A percentile compares a stretch with the other conserved stretches of the same genome.
Conservation (phyloP, 2,329 filamentous ascomycete genomes). For the Colletotrichum coccodes region DNA sequence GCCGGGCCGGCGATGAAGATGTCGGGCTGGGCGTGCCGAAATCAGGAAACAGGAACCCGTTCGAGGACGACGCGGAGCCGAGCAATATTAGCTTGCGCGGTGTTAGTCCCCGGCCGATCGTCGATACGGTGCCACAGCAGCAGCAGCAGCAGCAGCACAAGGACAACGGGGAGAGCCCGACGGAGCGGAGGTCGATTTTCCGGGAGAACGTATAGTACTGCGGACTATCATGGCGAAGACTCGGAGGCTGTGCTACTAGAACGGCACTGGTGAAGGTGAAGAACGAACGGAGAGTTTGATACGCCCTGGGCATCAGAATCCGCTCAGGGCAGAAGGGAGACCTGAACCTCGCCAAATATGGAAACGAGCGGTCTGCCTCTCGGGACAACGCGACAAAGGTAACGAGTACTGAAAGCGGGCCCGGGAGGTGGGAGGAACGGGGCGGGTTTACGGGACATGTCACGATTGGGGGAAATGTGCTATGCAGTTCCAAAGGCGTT, state of each 20-base stretch:
- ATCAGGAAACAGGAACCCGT: conserved; percentile 68
- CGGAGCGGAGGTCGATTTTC: conserved; percentile 76
- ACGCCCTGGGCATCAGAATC: neutral
- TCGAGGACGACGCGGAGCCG: conserved; percentile 74
- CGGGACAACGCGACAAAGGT: neutral
- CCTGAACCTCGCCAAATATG: too few relatives aligned
- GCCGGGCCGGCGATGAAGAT: conserved; percentile 36
- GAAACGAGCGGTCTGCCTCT: neutral
- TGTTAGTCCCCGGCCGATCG: conserved; percentile 80
- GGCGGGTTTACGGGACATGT: conserved; percentile 13
- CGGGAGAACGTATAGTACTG: conserved; percentile 69
- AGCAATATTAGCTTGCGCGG: conserved; percentile 73
- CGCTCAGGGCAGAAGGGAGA: neutral
- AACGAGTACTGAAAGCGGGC: conserved; percentile 29
- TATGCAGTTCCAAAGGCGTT: conserved; percentile 24
- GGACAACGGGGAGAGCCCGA: conserved; percentile 65
- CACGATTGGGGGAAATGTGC: conserved; percentile 18
- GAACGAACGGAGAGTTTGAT: neutral
- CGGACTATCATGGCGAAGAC: neutral
- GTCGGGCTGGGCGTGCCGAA: conserved; percentile 45
- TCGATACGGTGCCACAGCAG: conserved; percentile 48
- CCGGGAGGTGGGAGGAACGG: neutral
- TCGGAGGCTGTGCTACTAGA: neutral
- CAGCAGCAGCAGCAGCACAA: conserved; percentile 41
- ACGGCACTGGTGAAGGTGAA: neutral